These are phyloP conservation scores for Macaranga tanarius DNA, from an alignment of 441 rosid species.

Conservation along the genomic window DNA sequence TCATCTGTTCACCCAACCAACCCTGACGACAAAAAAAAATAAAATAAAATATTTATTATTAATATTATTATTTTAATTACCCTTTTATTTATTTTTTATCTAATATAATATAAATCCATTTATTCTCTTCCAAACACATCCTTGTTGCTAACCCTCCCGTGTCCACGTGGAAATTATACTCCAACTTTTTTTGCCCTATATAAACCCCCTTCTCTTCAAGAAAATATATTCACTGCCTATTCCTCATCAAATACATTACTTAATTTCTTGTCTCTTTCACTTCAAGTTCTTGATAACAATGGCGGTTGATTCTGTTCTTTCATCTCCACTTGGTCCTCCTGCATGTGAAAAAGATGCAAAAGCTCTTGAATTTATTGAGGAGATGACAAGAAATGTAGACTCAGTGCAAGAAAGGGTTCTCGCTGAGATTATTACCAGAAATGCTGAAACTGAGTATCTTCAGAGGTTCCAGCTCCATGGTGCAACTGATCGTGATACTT, in stretches of 20 bases:
- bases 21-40: background rate
- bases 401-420: constrained; percentile 57
- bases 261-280: too few relatives aligned
- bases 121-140: background rate
- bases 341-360: constrained; percentile 74
- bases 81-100: background rate
- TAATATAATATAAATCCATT: background rate
- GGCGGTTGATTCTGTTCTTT: constrained; percentile 68
- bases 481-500: constrained; percentile 62
- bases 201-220: background rate
- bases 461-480: constrained; percentile 49
- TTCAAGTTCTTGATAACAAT: constrained; percentile 24
- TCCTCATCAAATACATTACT: background rate
- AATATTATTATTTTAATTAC: background rate
- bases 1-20: constrained; percentile 26
- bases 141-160: background rate
- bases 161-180: constrained; percentile 3
- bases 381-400: constrained; percentile 66
- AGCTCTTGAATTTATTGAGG: constrained; percentile 72
- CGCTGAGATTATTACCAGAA: constrained; percentile 63
- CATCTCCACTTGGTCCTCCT: constrained; percentile 72
- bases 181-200: constrained; percentile 4
- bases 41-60: too few relatives aligned
- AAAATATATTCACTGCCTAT: background rate
- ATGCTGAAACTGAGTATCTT: constrained; percentile 72